Evolutionary conservation across 345 rosid species (phyloP).

Genomic region (Brassica napus): DNA sequence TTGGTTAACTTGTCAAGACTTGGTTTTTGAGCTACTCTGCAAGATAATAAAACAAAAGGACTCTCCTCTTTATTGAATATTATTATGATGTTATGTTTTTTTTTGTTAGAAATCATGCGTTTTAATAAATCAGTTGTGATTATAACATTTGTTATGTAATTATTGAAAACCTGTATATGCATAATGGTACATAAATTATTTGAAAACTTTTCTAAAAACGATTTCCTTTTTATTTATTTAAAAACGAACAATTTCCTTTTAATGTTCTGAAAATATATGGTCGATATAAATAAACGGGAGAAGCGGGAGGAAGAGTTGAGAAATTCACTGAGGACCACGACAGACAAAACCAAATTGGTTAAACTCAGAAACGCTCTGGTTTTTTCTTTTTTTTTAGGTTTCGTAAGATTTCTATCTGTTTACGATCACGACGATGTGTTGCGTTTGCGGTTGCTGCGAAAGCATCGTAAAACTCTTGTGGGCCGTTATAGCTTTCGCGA

Average conservation of each 20-base stretch:
- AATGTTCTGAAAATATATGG: neutral
- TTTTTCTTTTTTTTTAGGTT: neutral
- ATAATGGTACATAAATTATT: neutral
- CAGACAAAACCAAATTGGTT: neutral
- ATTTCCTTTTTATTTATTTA: no score
- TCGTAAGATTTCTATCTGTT: neutral
- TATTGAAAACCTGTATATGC: neutral
- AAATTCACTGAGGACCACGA: neutral
- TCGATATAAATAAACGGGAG: neutral
- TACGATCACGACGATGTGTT: neutral
- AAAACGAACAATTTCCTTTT: neutral
- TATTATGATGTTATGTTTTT: constrained; percentile 9
- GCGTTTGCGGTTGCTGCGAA: neutral
- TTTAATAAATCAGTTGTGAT: neutral
- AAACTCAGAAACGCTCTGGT: neutral
- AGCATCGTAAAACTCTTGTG: neutral
- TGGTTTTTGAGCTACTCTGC: constrained; percentile 16
- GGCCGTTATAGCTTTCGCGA: neutral
- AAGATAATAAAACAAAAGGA: constrained; percentile 34
- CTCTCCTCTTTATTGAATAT: constrained; percentile 20
- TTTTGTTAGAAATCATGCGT: neutral
- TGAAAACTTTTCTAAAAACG: neutral
- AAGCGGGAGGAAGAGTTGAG: neutral
- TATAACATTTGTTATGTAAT: no score
- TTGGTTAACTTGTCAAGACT: constrained; percentile 25